Evolutionary conservation across 345 rosid species (phyloP).

Genomic region (Hibiscus mutabilis): DNA sequence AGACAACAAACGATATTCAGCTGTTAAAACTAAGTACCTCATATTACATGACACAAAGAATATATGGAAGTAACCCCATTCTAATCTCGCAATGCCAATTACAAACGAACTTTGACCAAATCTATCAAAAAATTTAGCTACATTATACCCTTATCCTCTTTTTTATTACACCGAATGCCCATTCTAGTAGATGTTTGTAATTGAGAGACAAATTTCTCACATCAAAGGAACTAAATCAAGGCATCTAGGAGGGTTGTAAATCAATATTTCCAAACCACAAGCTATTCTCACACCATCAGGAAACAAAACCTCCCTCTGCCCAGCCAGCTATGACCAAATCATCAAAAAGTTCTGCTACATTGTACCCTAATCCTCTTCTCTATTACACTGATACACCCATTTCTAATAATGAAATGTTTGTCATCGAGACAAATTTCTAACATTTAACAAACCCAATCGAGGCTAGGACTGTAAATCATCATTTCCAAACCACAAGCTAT

Average conservation of each 20-base stretch:
- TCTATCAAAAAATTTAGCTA: neutral
- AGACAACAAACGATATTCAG: neutral
- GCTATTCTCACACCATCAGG: no score
- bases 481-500: no score
- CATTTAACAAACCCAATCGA: no score
- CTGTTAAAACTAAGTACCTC: neutral
- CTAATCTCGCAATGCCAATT: neutral
- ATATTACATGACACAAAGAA: neutral
- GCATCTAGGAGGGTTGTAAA: no score
- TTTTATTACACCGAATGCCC: neutral
- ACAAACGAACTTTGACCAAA: neutral
- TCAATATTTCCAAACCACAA: no score
- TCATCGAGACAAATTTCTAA: no score
- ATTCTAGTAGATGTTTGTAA: neutral
- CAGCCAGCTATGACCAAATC: neutral
- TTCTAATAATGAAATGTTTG: no score
- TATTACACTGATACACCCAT: no score
- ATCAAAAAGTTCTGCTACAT: no score
- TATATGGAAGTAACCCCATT: neutral
- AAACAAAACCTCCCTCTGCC: no score
- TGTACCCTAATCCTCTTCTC: no score
- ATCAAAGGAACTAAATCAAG: neutral
- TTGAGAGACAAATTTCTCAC: neutral
- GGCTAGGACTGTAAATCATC: no score
- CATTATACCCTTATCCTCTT: neutral